phyloP scores from a whole-genome alignment of 768 basidiomycete species.

The Auricularia sp. region DNA sequence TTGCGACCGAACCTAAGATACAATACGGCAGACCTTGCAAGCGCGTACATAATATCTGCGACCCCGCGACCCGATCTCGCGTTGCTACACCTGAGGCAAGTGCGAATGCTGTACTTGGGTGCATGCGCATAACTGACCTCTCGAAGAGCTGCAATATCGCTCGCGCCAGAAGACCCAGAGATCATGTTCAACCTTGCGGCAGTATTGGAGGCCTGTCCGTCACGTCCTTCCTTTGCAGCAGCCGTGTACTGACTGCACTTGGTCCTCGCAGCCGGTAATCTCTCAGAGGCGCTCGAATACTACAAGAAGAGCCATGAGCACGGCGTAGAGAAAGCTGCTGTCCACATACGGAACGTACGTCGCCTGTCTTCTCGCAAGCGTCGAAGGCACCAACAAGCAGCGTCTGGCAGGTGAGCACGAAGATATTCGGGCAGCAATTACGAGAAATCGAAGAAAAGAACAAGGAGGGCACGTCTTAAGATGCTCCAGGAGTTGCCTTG shows the following conservation, averaged over 20 bases:
- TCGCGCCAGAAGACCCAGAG: conserved; percentile 83
- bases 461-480: too few relatives aligned
- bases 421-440: conserved; percentile 58
- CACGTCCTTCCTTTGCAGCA: not conserved
- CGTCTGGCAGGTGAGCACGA: conserved; percentile 58
- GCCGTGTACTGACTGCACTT: conserved; percentile 23
- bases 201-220: conserved; percentile 79
- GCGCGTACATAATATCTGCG: conserved; percentile 78
- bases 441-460: conserved; percentile 21
- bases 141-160: conserved; percentile 65
- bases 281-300: conserved; percentile 72
- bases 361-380: conserved; percentile 7
- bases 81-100: conserved; percentile 70
- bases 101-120: conserved; percentile 5
- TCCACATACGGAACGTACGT: conserved; percentile 71
- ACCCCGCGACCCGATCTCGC: conserved; percentile 78
- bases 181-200: conserved; percentile 88
- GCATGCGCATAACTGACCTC: conserved; percentile 18
- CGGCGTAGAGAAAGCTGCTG: conserved; percentile 71
- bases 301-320: conserved; percentile 71
- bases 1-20: not conserved
- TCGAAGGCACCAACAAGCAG: not conserved
- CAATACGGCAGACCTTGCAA: conserved; percentile 58
- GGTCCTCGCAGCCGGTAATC: conserved; percentile 49
- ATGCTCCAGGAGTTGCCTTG: too few relatives aligned